Percentiles rank a stretch among this genome's conserved stretches.
phyloP scores from a whole-genome alignment of 371 early-diverging fungal species.

The Mortierella sp. region DNA sequence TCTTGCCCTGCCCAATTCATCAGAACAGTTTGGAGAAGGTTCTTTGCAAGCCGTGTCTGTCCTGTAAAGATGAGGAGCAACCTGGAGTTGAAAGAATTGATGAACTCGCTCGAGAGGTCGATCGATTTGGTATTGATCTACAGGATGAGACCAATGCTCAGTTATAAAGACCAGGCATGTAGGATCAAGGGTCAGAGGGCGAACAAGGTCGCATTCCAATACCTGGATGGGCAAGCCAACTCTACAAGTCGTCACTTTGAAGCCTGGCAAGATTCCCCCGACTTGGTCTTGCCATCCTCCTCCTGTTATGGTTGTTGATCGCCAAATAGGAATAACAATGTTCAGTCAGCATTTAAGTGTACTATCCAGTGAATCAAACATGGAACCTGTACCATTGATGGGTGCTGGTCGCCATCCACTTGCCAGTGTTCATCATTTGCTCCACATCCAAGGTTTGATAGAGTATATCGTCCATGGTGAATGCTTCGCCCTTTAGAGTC shows the following conservation, averaged over 20 bases:
- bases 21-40: slow-evolving; percentile 42
- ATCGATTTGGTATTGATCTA: slow-evolving; percentile 26
- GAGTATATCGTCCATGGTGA: slow-evolving; percentile 31
- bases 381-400: no score
- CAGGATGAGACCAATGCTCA: no score
- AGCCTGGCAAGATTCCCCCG: slow-evolving; percentile 43
- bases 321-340: no score
- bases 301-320: slow-evolving; percentile 8
- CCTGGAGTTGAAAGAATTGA: slow-evolving; percentile 17
- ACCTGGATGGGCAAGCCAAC: slow-evolving; percentile 35
- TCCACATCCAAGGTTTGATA: slow-evolving; percentile 46
- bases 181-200: no score
- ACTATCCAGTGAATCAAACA: no score
- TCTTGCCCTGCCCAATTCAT: slow-evolving; percentile 44
- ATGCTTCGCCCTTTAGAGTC: slow-evolving; percentile 30
- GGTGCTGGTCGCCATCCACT: no score
- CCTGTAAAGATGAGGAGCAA: slow-evolving; percentile 48
- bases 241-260: slow-evolving; percentile 39
- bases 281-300: slow-evolving; percentile 55
- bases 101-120: slow-evolving; percentile 20
- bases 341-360: no score
- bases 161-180: no score
- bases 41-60: slow-evolving; percentile 47
- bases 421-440: slow-evolving; percentile 51
- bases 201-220: slow-evolving; percentile 3